A percentile compares a stretch with the other conserved stretches of the same genome.
Evolutionary conservation across 2,329 filamentous ascomycete genomes (phyloP).

Genomic region (Colletotrichum paranaense): DNA sequence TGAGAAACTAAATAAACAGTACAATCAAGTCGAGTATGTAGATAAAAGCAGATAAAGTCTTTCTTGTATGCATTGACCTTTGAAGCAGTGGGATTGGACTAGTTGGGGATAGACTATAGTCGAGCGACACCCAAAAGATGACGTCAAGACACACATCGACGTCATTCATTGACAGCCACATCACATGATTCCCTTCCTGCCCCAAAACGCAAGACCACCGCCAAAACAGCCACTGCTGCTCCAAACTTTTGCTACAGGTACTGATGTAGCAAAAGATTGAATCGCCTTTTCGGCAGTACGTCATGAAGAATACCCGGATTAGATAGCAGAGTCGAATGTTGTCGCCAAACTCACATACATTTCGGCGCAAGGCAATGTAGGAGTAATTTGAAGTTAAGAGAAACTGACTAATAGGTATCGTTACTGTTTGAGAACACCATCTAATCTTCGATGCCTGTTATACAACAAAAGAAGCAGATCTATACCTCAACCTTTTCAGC

Average conservation of each 20-base stretch:
- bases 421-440: neutral
- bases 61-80: neutral
- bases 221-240: neutral
- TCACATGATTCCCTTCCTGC: slow-evolving; percentile 11
- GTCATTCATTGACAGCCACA: slow-evolving; percentile 20
- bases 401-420: neutral
- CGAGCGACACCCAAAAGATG: neutral
- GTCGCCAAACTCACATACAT: too few species aligned
- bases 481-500: slow-evolving; percentile 2
- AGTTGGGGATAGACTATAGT: neutral
- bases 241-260: too few species aligned
- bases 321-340: too few species aligned
- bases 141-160: slow-evolving; percentile 27
- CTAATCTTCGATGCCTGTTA: too few species aligned
- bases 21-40: fast-evolving
- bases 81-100: neutral
- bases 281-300: too few species aligned
- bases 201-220: neutral
- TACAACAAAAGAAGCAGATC: neutral
- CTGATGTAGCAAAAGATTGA: too few species aligned
- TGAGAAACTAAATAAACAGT: fast-evolving
- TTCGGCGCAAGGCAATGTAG: neutral
- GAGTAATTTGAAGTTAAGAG: neutral
- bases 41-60: neutral
- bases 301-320: too few species aligned